These are phyloP conservation scores for Didymella keratinophila DNA, from an alignment of 2,329 filamentous ascomycete species.

Conservation along the genomic window DNA sequence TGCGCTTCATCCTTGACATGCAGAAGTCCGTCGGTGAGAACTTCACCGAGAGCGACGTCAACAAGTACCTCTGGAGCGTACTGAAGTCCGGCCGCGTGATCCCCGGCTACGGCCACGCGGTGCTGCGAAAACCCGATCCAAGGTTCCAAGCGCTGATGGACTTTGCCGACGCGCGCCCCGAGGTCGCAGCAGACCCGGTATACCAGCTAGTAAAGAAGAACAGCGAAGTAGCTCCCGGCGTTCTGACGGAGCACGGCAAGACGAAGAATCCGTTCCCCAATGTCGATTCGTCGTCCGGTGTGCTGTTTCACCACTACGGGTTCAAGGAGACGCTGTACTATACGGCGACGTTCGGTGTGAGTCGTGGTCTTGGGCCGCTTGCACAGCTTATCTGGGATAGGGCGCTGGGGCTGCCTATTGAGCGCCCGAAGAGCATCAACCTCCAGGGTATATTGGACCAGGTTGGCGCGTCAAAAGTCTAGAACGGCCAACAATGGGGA, in stretches of 20 bases:
- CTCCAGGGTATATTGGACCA: slow-evolving; percentile 80
- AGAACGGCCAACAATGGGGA: neutral
- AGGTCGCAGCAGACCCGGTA: slow-evolving; percentile 85
- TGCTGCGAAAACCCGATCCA: slow-evolving; percentile 95
- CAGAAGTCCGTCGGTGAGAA: slow-evolving; percentile 81
- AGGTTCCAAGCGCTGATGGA: slow-evolving; percentile 97
- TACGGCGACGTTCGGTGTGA: slow-evolving; percentile 75
- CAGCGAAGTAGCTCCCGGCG: slow-evolving; percentile 86
- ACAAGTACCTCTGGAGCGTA: slow-evolving; percentile 89
- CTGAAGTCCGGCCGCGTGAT: slow-evolving; percentile 94
- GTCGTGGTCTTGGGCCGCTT: slow-evolving; percentile 79
- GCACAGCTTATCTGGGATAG: slow-evolving; percentile 97
- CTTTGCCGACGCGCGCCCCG: slow-evolving; percentile 83
- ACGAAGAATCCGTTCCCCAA: slow-evolving; percentile 98
- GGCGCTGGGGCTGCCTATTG: slow-evolving; percentile 90
- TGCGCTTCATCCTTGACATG: slow-evolving; percentile 97
- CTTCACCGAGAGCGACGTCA: slow-evolving; percentile 83
- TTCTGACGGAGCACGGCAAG: slow-evolving; percentile 95
- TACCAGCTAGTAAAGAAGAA: slow-evolving; percentile 96
- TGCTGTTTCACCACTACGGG: slow-evolving; percentile 97
- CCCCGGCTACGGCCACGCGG: slow-evolving; percentile 93
- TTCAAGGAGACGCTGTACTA: slow-evolving; percentile 98
- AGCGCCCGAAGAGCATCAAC: slow-evolving; percentile 98
- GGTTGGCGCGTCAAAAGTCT: slow-evolving; percentile 43
- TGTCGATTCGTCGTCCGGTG: slow-evolving; percentile 90